phyloP scores from a whole-genome alignment of 2,329 filamentous ascomycete genomes.

The Ascomycota sp. region DNA sequence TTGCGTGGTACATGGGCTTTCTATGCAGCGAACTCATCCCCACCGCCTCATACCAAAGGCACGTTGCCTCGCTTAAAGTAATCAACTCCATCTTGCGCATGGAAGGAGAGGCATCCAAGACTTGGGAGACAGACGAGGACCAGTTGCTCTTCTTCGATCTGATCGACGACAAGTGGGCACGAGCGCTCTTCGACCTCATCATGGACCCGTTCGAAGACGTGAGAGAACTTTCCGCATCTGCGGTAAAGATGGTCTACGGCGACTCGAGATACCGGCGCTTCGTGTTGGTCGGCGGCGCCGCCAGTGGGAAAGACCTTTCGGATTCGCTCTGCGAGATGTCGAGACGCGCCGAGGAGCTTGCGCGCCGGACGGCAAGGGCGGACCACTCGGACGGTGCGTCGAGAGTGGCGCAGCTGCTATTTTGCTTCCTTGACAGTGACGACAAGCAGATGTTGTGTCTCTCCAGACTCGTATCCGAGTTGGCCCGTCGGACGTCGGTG shows the following conservation, averaged over 20 bases:
- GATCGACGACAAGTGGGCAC: slow-evolving; percentile 30
- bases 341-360: slow-evolving; percentile 31
- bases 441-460: slow-evolving; percentile 29
- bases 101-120: slow-evolving; percentile 34
- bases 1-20: slow-evolving; percentile 57
- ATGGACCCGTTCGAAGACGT: slow-evolving; percentile 91
- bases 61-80: slow-evolving; percentile 60
- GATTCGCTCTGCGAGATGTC: slow-evolving; percentile 25
- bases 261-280: slow-evolving; percentile 14
- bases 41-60: slow-evolving; percentile 75
- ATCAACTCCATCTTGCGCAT: slow-evolving; percentile 46
- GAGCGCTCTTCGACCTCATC: slow-evolving; percentile 56
- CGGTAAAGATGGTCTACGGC: slow-evolving; percentile 29
- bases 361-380: slow-evolving; percentile 56
- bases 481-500: slow-evolving; percentile 44
- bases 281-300: slow-evolving; percentile 4
- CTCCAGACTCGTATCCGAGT: slow-evolving; percentile 31
- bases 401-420: slow-evolving; percentile 50
- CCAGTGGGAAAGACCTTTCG: slow-evolving; percentile 4
- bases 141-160: slow-evolving; percentile 19
- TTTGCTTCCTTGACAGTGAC: slow-evolving; percentile 28
- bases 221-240: slow-evolving; percentile 32
- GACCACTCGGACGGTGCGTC: slow-evolving; percentile 88
- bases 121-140: slow-evolving; percentile 18
- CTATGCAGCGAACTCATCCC: slow-evolving; percentile 54